These are phyloP conservation scores for Cicer chorassanicum DNA, from an alignment of 306 rosid genomes.

Conservation along the genomic window DNA sequence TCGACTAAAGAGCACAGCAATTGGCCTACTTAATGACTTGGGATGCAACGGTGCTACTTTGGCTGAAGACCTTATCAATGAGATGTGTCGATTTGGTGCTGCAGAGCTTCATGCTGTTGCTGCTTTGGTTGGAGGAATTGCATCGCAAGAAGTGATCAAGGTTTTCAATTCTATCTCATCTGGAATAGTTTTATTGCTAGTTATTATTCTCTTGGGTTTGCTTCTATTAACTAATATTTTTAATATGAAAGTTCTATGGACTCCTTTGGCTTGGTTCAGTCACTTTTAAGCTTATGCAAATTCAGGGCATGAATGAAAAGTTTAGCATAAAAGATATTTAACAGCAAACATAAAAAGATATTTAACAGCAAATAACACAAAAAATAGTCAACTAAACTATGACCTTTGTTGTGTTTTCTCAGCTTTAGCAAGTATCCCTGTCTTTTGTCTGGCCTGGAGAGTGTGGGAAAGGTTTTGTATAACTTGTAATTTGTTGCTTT, in stretches of 20 bases:
- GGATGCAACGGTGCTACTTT: constrained; percentile 86
- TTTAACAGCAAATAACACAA: background rate
- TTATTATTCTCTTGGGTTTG: constrained; percentile 9
- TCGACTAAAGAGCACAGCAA: constrained; percentile 83
- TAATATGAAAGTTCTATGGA: constrained; percentile 13
- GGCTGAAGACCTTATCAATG: constrained; percentile 93
- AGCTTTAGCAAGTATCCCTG: constrained; percentile 12
- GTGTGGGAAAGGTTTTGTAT: background rate
- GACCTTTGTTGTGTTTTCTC: constrained; percentile 13
- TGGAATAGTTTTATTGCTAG: constrained; percentile 19
- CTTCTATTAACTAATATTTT: background rate
- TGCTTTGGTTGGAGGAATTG: constrained; percentile 94
- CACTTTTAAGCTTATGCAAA: constrained; percentile 9
- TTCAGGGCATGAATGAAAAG: constrained; percentile 18
- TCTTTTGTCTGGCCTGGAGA: background rate
- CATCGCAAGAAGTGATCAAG: constrained; percentile 98
- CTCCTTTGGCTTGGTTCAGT: constrained; percentile 17
- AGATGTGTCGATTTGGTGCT: constrained; percentile 98
- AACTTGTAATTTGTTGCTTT: background rate
- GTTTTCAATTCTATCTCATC: constrained; percentile 49
- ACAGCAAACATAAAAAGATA: background rate
- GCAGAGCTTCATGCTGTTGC: constrained; percentile 93
- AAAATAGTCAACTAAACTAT: constrained; percentile 9
- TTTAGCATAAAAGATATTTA: constrained; percentile 17
- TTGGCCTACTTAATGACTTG: constrained; percentile 77